Percentiles rank a stretch among this genome's conserved stretches.
Conservation (phyloP, 1,284 basidiomycete genomes). For the Phenoliferia sp. region DNA sequence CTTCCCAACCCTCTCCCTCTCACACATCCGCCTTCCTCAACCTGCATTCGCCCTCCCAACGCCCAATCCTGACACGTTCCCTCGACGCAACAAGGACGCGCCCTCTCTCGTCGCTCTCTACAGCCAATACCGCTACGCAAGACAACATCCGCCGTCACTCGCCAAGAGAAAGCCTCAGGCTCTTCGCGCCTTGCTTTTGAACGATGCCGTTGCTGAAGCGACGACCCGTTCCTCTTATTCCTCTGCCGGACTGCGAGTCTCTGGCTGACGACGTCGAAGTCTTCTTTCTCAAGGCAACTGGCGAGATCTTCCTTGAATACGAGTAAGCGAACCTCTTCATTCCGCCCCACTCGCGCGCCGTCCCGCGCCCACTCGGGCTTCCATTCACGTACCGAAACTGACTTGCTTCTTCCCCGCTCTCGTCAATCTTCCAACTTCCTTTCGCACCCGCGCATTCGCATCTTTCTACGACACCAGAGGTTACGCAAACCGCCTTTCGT, state of each 20-base stretch:
- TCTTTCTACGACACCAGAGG: slow-evolving; percentile 6
- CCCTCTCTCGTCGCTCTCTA: too few species aligned
- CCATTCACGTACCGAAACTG: not conserved
- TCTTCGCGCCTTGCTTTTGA: not conserved
- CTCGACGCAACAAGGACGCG: too few species aligned
- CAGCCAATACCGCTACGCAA: not conserved
- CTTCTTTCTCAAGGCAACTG: slow-evolving; percentile 84
- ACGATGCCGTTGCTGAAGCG: slow-evolving; percentile 37
- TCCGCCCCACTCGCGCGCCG: not conserved
- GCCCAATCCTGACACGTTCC: too few species aligned
- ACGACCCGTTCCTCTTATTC: slow-evolving; percentile 29
- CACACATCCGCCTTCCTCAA: too few species aligned
- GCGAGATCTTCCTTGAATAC: slow-evolving; percentile 91
- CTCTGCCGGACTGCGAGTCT: slow-evolving; percentile 27
- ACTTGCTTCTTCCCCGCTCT: not conserved
- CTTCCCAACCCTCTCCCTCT: too few species aligned
- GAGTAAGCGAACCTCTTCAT: slow-evolving; percentile 57
- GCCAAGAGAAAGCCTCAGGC: too few species aligned
- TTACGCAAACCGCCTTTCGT: slow-evolving; percentile 84
- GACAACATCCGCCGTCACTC: not conserved
- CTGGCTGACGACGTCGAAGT: slow-evolving; percentile 49
- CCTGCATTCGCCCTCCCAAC: too few species aligned
- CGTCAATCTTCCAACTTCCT: not conserved
- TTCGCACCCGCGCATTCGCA: not conserved
- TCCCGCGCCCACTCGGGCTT: not conserved